These are phyloP conservation scores for Pseudogymnoascus sp. DNA, from an alignment of 2,329 filamentous ascomycete species.

Conservation along the genomic window DNA sequence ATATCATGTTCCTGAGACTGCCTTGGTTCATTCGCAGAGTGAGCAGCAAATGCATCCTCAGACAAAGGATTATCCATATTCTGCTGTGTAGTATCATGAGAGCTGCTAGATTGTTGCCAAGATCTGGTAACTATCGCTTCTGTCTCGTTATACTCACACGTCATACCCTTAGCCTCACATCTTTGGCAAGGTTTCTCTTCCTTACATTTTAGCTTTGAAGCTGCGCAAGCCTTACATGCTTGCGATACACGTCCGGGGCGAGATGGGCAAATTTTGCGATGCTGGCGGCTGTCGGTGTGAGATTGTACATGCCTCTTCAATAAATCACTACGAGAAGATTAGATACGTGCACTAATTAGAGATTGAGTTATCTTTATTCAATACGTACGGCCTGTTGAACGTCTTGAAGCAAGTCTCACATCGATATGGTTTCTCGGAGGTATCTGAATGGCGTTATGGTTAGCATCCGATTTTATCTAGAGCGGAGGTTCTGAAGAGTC, in stretches of 20 bases:
- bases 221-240: conserved; percentile 12
- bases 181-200: conserved; percentile 12
- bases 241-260: conserved; percentile 9
- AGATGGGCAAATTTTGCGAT: background rate
- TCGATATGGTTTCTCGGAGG: conserved; percentile 9
- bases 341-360: background rate
- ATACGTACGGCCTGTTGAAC: conserved; percentile 7
- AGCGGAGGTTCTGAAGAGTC: background rate
- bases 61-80: background rate
- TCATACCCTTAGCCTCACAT: background rate
- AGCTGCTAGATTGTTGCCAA: background rate
- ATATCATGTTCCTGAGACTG: background rate
- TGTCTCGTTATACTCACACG: conserved; percentile 7
- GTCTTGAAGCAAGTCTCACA: conserved; percentile 9
- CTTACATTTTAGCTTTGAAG: conserved; percentile 12
- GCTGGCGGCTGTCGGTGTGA: background rate
- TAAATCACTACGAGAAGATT: background rate
- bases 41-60: background rate
- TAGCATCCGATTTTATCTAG: background rate
- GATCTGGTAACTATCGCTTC: background rate
- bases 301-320: background rate
- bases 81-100: background rate
- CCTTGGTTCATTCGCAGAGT: background rate
- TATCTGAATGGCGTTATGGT: background rate
- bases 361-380: background rate